Evolutionary conservation across 768 basidiomycete genomes (phyloP).

Genomic region (Kwoniella sp.): DNA sequence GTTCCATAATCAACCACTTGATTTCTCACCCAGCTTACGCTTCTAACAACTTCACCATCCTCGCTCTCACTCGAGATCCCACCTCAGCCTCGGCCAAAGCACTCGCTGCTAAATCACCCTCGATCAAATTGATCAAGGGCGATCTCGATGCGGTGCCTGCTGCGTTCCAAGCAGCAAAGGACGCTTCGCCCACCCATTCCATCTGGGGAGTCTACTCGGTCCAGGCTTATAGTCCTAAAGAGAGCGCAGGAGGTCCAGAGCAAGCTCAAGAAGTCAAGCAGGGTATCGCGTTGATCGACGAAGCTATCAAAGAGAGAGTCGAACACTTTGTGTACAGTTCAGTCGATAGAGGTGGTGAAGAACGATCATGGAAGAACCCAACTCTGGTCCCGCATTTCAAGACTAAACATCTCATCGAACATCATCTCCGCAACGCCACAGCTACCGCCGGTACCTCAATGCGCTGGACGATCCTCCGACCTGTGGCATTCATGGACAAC

Average conservation of each 20-base stretch:
- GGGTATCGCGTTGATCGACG: constrained; percentile 16
- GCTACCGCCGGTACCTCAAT: not conserved
- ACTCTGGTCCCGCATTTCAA: constrained; percentile 20
- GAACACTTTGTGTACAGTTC: constrained; percentile 17
- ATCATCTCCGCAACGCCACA: not conserved
- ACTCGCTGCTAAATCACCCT: not conserved
- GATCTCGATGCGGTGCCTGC: constrained; percentile 8
- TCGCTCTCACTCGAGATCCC: constrained; percentile 18
- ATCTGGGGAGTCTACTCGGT: constrained; percentile 25
- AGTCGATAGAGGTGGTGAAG: constrained; percentile 18
- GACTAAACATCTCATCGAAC: constrained; percentile 16
- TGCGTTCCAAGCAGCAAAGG: constrained; percentile 7
- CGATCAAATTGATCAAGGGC: constrained; percentile 15
- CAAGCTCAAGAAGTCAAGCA: constrained; percentile 9
- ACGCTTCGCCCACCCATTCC: constrained; percentile 2
- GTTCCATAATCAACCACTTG: constrained; percentile 5
- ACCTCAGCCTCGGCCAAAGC: constrained; percentile 1
- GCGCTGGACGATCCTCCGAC: constrained; percentile 11
- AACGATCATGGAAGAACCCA: constrained; percentile 14
- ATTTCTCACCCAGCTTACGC: not conserved
- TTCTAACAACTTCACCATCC: constrained; percentile 3
- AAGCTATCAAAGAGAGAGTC: constrained; percentile 5
- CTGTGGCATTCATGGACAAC: constrained; percentile 11
- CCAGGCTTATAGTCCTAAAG: not conserved
- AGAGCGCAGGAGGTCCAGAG: not conserved